phyloP scores from a whole-genome alignment of 2,329 filamentous ascomycete genomes.

The Phialophora macrospora region DNA sequence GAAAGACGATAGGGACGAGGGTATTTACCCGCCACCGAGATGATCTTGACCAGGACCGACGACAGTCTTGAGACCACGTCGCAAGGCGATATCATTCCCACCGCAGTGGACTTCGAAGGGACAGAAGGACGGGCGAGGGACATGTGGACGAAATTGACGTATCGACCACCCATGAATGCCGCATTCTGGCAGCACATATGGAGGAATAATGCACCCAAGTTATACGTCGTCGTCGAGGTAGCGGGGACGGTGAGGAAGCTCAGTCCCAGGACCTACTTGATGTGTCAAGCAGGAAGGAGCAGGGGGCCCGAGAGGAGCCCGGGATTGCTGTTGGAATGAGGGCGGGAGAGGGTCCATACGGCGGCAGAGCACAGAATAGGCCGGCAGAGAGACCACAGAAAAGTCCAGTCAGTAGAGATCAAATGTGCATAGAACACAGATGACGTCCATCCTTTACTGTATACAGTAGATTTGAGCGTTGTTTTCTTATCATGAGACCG shows the following conservation, averaged over 20 bases:
- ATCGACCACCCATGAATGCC: not conserved
- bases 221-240: not conserved
- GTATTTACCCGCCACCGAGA: not conserved
- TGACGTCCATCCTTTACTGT: not conserved
- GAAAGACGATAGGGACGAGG: not conserved
- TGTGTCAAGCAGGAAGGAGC: not conserved
- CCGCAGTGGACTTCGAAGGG: not conserved
- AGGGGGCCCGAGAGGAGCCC: not conserved
- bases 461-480: not conserved
- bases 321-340: not conserved
- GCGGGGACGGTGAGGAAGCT: not conserved
- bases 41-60: not conserved
- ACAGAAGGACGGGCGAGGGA: not conserved
- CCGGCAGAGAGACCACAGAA: not conserved
- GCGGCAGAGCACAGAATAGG: constrained; percentile 8
- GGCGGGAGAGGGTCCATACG: not conserved
- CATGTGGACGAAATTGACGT: not conserved
- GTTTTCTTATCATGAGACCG: too few relatives aligned
- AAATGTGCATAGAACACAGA: not conserved
- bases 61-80: not conserved
- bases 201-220: not conserved
- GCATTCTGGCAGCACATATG: not conserved
- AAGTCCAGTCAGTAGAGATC: not conserved
- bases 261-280: not conserved
- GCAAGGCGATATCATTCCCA: not conserved